Evolutionary conservation across 495 filamentous ascomycete species (phyloP).

Genomic region (Podospora australis): DNA sequence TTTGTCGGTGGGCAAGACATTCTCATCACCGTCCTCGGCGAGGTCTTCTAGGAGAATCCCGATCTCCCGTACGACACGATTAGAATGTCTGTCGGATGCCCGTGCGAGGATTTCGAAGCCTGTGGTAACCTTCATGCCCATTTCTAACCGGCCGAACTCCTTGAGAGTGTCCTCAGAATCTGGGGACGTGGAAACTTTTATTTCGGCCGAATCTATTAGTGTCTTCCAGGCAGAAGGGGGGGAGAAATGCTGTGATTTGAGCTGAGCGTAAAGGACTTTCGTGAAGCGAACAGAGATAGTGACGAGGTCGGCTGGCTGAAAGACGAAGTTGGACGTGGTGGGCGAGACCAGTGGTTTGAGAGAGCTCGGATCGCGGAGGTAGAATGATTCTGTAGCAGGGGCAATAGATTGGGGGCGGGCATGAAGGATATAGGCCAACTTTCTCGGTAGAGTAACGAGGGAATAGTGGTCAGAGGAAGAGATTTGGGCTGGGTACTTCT

Average conservation of each 20-base stretch:
- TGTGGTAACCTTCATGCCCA: conserved; percentile 83
- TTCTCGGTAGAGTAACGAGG: conserved; percentile 67
- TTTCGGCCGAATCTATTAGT: conserved; percentile 21
- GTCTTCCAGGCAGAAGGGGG: conserved; percentile 57
- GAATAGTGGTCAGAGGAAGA: conserved; percentile 64
- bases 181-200: conserved; percentile 2
- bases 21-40: conserved; percentile 43
- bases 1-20: conserved; percentile 59
- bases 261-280: conserved; percentile 81
- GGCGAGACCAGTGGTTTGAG: conserved; percentile 59
- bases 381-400: conserved; percentile 84
- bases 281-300: conserved; percentile 75
- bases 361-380: conserved; percentile 77
- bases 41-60: conserved; percentile 69
- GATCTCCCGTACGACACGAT: conserved; percentile 62
- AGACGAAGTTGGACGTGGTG: conserved; percentile 31
- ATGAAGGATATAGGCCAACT: conserved; percentile 74
- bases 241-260: conserved; percentile 81
- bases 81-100: conserved; percentile 58
- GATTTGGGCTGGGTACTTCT: conserved; percentile 74
- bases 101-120: conserved; percentile 85
- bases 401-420: conserved; percentile 65
- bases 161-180: conserved; percentile 25
- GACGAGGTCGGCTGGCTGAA: conserved; percentile 74
- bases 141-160: conserved; percentile 48